These are phyloP conservation scores for Salix purpurea DNA, from an alignment of 345 rosid species.

Conservation along the genomic window DNA sequence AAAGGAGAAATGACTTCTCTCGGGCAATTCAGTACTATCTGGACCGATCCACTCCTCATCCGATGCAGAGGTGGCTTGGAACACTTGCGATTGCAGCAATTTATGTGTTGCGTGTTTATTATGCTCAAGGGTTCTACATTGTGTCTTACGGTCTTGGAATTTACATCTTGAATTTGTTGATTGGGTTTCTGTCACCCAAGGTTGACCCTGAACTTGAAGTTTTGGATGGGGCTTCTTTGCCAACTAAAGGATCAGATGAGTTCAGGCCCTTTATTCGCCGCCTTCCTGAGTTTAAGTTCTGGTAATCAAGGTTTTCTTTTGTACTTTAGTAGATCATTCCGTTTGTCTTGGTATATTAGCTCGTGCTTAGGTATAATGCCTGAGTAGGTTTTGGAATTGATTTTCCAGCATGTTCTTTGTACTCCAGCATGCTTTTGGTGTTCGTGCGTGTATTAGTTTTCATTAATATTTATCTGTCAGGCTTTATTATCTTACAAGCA, in stretches of 20 bases:
- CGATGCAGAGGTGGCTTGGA: conserved; percentile 58
- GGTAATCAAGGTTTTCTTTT: conserved; percentile 32
- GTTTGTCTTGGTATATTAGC: not conserved
- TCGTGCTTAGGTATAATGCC: not conserved
- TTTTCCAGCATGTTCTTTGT: not conserved
- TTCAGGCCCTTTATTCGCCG: conserved; percentile 75
- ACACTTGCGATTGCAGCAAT: conserved; percentile 46
- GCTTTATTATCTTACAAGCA: not conserved
- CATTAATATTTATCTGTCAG: not conserved
- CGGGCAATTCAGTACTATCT: conserved; percentile 65
- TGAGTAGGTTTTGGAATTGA: not conserved
- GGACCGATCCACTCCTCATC: conserved; percentile 67
- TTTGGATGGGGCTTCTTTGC: conserved; percentile 47
- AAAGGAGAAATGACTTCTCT: conserved; percentile 47
- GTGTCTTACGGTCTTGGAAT: conserved; percentile 66
- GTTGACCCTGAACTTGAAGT: conserved; percentile 76
- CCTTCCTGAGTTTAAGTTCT: conserved; percentile 81
- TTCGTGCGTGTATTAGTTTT: not conserved
- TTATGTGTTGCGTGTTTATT: conserved; percentile 54
- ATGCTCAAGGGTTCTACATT: conserved; percentile 55
- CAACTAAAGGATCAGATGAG: conserved; percentile 48
- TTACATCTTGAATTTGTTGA: conserved; percentile 69
- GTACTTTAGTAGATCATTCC: not conserved
- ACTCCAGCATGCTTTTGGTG: not conserved
- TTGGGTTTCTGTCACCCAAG: conserved; percentile 71